Evolutionary conservation across 2,329 filamentous ascomycete species (phyloP).

Genomic region (Rachicladosporium sp.): DNA sequence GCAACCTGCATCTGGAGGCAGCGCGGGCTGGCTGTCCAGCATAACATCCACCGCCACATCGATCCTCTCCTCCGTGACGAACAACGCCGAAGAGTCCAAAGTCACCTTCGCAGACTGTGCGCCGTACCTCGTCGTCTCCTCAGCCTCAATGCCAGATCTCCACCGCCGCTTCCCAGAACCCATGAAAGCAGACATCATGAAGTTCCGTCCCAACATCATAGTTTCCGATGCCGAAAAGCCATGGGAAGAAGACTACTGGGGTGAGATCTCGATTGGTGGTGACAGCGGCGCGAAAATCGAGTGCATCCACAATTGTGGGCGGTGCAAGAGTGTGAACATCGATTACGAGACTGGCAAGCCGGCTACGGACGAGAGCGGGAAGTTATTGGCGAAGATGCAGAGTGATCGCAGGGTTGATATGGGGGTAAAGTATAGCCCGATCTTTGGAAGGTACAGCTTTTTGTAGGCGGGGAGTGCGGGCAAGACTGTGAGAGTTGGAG

Average conservation of each 20-base stretch:
- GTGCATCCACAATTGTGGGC: constrained; percentile 33
- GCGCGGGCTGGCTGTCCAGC: constrained; percentile 22
- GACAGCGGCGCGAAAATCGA: constrained; percentile 18
- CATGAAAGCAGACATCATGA: constrained; percentile 31
- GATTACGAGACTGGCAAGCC: constrained; percentile 34
- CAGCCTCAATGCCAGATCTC: constrained; percentile 57
- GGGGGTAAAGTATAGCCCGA: constrained; percentile 34
- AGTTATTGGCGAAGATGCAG: constrained; percentile 34
- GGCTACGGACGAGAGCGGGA: constrained; percentile 25
- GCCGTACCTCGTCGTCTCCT: constrained; percentile 60
- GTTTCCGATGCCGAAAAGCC: constrained; percentile 27
- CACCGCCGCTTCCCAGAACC: constrained; percentile 29
- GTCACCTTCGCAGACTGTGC: constrained; percentile 65
- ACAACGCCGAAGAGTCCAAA: constrained; percentile 3
- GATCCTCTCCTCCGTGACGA: constrained; percentile 8
- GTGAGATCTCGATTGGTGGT: constrained; percentile 8
- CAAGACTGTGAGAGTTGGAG: constrained; percentile 26
- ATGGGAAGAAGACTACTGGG: constrained; percentile 38
- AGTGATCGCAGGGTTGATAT: constrained; percentile 33
- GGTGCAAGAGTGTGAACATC: constrained; percentile 36
- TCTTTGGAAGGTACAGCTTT: constrained; percentile 38
- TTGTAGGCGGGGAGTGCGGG: constrained; percentile 21
- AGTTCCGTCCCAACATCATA: constrained; percentile 37
- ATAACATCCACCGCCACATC: constrained; percentile 15
- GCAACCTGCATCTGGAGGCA: not conserved